phyloP scores from a whole-genome alignment of 1,284 basidiomycete genomes.

The Cystobasidium sp. region DNA sequence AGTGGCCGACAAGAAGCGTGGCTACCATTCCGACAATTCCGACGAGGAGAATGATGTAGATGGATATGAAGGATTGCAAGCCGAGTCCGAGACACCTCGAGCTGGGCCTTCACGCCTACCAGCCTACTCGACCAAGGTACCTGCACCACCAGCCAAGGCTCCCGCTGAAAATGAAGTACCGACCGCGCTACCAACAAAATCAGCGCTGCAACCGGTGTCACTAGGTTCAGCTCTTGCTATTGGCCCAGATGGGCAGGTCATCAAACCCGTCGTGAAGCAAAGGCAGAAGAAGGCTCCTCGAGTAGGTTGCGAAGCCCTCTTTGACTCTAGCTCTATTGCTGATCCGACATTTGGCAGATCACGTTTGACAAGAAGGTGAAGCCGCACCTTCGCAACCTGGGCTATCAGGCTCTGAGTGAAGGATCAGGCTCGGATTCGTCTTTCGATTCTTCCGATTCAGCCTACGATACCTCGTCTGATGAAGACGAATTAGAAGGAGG shows the following conservation, averaged over 20 bases:
- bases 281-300: slow-evolving; percentile 27
- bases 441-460: slow-evolving; percentile 47
- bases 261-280: slow-evolving; percentile 19
- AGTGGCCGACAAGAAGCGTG: slow-evolving; percentile 20
- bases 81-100: neutral
- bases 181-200: neutral
- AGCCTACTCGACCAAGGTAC: neutral
- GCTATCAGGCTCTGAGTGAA: slow-evolving; percentile 11
- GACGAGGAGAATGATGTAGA: slow-evolving; percentile 4
- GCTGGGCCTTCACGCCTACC: slow-evolving; percentile 28
- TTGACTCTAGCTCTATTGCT: neutral
- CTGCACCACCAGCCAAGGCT: neutral
- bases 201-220: neutral
- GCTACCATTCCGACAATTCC: slow-evolving; percentile 44
- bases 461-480: slow-evolving; percentile 32
- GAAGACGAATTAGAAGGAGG: slow-evolving; percentile 26
- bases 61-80: neutral
- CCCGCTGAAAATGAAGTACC: neutral
- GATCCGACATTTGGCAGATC: neutral
- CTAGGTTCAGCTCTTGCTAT: slow-evolving; percentile 4
- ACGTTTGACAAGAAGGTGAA: slow-evolving; percentile 17
- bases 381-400: slow-evolving; percentile 25
- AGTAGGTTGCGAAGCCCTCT: neutral
- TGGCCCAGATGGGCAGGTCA: slow-evolving; percentile 26
- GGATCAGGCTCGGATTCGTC: slow-evolving; percentile 31